Conservation (phyloP, 2,329 filamentous ascomycete species). For the Aspergillus sp. region DNA sequence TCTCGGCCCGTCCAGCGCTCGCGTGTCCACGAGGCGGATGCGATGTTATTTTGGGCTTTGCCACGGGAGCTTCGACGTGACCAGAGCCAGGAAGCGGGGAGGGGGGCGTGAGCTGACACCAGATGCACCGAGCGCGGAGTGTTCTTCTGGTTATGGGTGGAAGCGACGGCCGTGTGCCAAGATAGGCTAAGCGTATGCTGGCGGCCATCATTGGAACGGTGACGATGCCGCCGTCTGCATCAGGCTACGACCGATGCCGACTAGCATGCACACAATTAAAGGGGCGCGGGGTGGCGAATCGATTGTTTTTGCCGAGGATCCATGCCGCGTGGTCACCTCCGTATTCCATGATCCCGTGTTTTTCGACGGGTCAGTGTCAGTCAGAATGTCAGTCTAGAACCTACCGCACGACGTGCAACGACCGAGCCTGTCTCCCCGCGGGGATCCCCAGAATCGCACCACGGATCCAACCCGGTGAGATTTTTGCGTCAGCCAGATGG, state of each 20-base stretch:
- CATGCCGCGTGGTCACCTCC: neutral
- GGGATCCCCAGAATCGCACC: constrained; percentile 1
- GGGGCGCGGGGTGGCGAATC: neutral
- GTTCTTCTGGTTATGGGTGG: no score
- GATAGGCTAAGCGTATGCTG: no score
- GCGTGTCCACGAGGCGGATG: neutral
- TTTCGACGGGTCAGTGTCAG: neutral
- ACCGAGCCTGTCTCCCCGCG: neutral
- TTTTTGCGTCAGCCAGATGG: neutral
- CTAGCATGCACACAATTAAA: no score
- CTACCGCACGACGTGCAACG: neutral
- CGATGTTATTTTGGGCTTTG: neutral
- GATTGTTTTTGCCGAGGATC: neutral
- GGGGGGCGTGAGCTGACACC: no score
- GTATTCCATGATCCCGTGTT: neutral
- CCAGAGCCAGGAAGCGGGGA: no score
- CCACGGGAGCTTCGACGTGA: neutral
- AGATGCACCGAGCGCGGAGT: no score
- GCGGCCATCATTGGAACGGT: no score
- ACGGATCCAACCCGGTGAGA: constrained; percentile 1
- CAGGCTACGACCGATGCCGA: no score
- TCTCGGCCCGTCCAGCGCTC: neutral
- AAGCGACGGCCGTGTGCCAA: no score
- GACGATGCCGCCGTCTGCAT: no score
- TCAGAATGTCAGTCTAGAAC: neutral